Evolutionary conservation across 805 yeast genomes (phyloP).

Genomic region (Cyberlindnera petersonii): DNA sequence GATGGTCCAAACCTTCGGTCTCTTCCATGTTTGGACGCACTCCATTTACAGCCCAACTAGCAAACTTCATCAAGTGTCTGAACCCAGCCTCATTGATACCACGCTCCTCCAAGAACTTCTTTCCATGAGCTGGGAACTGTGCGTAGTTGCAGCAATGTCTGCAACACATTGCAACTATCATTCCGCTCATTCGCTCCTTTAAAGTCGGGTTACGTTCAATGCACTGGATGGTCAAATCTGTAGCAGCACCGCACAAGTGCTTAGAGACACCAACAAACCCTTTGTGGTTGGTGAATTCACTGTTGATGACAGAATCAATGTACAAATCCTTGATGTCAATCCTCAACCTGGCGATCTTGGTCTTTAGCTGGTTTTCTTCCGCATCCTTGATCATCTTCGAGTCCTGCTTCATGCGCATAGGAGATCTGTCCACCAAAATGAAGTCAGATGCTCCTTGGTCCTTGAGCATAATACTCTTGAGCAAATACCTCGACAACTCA

Average conservation of each 20-base stretch:
- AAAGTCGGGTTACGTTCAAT: slow-evolving; percentile 40
- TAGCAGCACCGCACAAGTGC: slow-evolving; percentile 92
- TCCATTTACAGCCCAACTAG: slow-evolving; percentile 90
- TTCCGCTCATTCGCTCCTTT: slow-evolving; percentile 40
- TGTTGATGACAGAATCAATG: slow-evolving; percentile 42
- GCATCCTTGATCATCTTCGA: slow-evolving; percentile 57
- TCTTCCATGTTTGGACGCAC: slow-evolving; percentile 37
- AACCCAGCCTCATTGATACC: slow-evolving; percentile 37
- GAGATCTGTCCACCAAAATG: slow-evolving; percentile 71
- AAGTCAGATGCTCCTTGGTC: slow-evolving; percentile 31
- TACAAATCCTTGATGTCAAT: slow-evolving; percentile 78
- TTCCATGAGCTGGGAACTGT: slow-evolving; percentile 38
- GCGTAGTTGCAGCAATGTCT: slow-evolving; percentile 76
- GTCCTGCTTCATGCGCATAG: slow-evolving; percentile 77
- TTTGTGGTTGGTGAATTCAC: slow-evolving; percentile 16
- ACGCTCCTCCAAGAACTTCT: slow-evolving; percentile 18
- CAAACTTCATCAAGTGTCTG: slow-evolving; percentile 52
- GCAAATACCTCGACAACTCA: slow-evolving; percentile 68
- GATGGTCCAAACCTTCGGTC: slow-evolving; percentile 40
- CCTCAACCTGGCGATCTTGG: slow-evolving; percentile 46
- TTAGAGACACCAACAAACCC: slow-evolving; percentile 67
- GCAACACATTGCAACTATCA: slow-evolving; percentile 89
- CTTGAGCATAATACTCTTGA: slow-evolving; percentile 28
- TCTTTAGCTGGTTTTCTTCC: slow-evolving; percentile 21
- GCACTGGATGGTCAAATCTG: slow-evolving; percentile 76